Percentiles rank a stretch among this genome's conserved stretches.
These are phyloP conservation scores for Nigrograna mackinnonii DNA, from an alignment of 2,329 filamentous ascomycete species.

Conservation along the genomic window DNA sequence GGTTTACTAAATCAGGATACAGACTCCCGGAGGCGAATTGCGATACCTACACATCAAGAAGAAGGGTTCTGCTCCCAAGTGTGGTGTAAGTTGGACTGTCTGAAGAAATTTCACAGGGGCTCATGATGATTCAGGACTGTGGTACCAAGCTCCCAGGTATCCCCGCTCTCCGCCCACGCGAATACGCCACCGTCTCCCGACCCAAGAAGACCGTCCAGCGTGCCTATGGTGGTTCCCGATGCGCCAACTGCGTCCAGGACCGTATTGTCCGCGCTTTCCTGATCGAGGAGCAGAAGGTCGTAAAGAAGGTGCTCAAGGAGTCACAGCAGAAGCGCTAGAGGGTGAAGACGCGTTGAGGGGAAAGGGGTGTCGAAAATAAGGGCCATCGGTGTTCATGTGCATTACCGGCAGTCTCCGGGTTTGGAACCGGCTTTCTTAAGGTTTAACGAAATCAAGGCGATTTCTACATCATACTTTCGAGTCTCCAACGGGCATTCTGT, in stretches of 20 bases:
- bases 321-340: slow-evolving; percentile 69
- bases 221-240: slow-evolving; percentile 95
- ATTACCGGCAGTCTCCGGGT: slow-evolving; percentile 45
- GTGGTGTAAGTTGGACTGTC: slow-evolving; percentile 48
- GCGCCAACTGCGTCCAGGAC: slow-evolving; percentile 98
- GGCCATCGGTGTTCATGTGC: slow-evolving; percentile 46
- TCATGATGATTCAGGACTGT: slow-evolving; percentile 73
- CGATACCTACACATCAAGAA: slow-evolving; percentile 99
- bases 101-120: slow-evolving; percentile 1
- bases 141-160: slow-evolving; percentile 96
- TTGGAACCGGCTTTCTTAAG: slow-evolving; percentile 36
- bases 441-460: slow-evolving; percentile 40
- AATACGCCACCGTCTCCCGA: slow-evolving; percentile 96
- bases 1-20: slow-evolving; percentile 4
- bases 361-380: slow-evolving; percentile 38
- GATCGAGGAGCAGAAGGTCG: slow-evolving; percentile 99
- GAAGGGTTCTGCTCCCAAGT: slow-evolving; percentile 97
- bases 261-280: slow-evolving; percentile 97
- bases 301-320: slow-evolving; percentile 99
- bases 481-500: too few relatives aligned
- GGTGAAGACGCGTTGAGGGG: slow-evolving; percentile 23
- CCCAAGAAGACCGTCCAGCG: slow-evolving; percentile 99
- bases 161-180: slow-evolving; percentile 95
- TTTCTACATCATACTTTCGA: slow-evolving; percentile 38
- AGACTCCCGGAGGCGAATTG: slow-evolving; percentile 92